Evolutionary conservation across 2,329 filamentous ascomycete species (phyloP), one percentile per base, ranked within the genome.

Genomic region (Didymella exigua): DNA sequence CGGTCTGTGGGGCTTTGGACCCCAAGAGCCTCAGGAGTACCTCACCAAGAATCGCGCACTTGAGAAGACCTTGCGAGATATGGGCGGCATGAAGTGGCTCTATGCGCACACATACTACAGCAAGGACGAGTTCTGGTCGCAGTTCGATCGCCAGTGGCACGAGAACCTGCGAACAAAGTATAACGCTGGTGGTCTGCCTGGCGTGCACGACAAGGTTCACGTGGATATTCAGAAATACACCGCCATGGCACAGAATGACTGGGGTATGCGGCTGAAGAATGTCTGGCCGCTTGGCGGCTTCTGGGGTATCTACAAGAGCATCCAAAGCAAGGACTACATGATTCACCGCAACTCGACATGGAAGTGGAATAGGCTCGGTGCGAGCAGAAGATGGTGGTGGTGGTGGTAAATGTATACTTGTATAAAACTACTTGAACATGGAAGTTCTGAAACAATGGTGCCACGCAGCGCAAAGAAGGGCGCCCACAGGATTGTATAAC

Each of bases 1-100:
- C 34, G 83, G 84, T 24, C 82, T 96, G 18, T 96, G 91, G 91
- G 91, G 90, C 85, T 86, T 75, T 86, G 88, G 21, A 82, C 87
- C 31, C 59, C 77, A 7, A 77, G 63, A 74, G 14, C 62, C 63
- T 6, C 55, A 64, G 5, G 60, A 65, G 9, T 84, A 83, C 45
- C 76, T 88, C 8, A 62, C 66, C 1, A 75, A 79, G 44, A 90
- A 90, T 69, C 80, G 85, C 0, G 78, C 78, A 0, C 76, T 90
- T 1, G 88, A 90, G 72, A 74, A 77, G 8, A 84, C 82, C 49
- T 78, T 89, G 0, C 78, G 79, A 8, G 80, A 83, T 23, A 77
- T 87, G 6, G 79, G 82, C 2, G 88, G 88, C 5, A 86, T 85
- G 77, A 89, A 89, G 73, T 89, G 86, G 78, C 74, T 90, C 1